Conservation (phyloP, 306 rosid species). For the Geum urbanum region DNA sequence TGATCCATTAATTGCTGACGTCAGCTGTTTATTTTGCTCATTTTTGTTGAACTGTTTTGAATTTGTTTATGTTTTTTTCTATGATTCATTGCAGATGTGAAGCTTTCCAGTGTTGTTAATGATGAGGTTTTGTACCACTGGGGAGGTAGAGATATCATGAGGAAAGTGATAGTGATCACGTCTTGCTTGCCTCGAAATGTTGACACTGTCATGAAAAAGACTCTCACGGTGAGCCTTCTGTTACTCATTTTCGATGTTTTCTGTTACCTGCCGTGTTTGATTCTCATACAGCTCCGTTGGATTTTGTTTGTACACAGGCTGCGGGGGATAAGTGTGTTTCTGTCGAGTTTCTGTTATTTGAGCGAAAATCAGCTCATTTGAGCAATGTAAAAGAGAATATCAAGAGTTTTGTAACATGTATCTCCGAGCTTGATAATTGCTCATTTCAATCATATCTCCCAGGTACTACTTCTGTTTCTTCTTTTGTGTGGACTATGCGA, state of each 20-base stretch:
- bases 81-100: slow-evolving; percentile 38
- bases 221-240: slow-evolving; percentile 47
- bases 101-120: slow-evolving; percentile 53
- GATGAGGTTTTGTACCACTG: slow-evolving; percentile 66
- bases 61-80: neutral
- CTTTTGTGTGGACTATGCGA: too few species aligned
- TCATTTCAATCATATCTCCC: slow-evolving; percentile 55
- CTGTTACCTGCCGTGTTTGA: neutral
- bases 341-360: slow-evolving; percentile 63
- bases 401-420: slow-evolving; percentile 31
- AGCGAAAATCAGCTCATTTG: slow-evolving; percentile 60
- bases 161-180: slow-evolving; percentile 56
- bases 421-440: slow-evolving; percentile 64
- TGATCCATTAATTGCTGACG: neutral
- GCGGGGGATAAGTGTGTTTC: slow-evolving; percentile 67
- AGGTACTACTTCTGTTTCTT: slow-evolving; percentile 29
- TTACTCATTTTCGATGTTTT: slow-evolving; percentile 4
- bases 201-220: slow-evolving; percentile 42
- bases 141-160: slow-evolving; percentile 68
- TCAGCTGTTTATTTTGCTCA: neutral
- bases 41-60: neutral
- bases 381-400: slow-evolving; percentile 39
- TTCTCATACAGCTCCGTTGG: slow-evolving; percentile 9
- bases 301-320: slow-evolving; percentile 34
- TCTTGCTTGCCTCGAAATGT: slow-evolving; percentile 52